These are phyloP conservation scores for Paecilomyces fulvus DNA, from an alignment of 2,329 filamentous ascomycete genomes.

Conservation along the genomic window DNA sequence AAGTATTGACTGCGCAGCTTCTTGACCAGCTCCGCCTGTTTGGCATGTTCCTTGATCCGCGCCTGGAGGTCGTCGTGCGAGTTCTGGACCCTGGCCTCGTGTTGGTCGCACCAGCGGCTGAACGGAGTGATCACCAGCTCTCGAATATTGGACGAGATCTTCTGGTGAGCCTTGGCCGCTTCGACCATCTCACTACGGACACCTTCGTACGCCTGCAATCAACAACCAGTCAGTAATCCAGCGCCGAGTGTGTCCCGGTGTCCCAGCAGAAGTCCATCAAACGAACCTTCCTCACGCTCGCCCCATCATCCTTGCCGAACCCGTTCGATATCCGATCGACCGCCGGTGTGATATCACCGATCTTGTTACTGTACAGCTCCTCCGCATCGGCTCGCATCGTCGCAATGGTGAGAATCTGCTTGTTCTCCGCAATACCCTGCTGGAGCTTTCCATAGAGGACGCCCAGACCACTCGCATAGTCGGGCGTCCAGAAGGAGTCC, in stretches of 20 bases:
- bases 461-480: slow-evolving; percentile 93
- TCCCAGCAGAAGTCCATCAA: not conserved
- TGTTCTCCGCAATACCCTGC: slow-evolving; percentile 90
- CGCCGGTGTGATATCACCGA: slow-evolving; percentile 71
- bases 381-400: slow-evolving; percentile 94
- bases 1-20: slow-evolving; percentile 95
- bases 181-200: slow-evolving; percentile 89
- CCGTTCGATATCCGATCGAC: slow-evolving; percentile 77
- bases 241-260: slow-evolving; percentile 1
- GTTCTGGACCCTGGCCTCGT: slow-evolving; percentile 81
- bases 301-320: slow-evolving; percentile 86
- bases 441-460: slow-evolving; percentile 95
- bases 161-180: slow-evolving; percentile 79
- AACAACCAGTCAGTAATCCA: not conserved
- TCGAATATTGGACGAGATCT: slow-evolving; percentile 92
- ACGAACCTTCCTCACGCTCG: slow-evolving; percentile 83
- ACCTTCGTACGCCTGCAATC: slow-evolving; percentile 75
- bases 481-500: slow-evolving; percentile 94
- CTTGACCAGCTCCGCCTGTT: slow-evolving; percentile 80
- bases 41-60: slow-evolving; percentile 86
- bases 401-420: slow-evolving; percentile 84
- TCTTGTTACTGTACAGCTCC: slow-evolving; percentile 72
- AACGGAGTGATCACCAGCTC: slow-evolving; percentile 94
- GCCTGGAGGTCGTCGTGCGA: slow-evolving; percentile 90
- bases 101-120: slow-evolving; percentile 89